A percentile compares a stretch with the other conserved stretches of the same genome.
Conservation (phyloP, 306 rosid species). For the Acmispon strigosus region DNA sequence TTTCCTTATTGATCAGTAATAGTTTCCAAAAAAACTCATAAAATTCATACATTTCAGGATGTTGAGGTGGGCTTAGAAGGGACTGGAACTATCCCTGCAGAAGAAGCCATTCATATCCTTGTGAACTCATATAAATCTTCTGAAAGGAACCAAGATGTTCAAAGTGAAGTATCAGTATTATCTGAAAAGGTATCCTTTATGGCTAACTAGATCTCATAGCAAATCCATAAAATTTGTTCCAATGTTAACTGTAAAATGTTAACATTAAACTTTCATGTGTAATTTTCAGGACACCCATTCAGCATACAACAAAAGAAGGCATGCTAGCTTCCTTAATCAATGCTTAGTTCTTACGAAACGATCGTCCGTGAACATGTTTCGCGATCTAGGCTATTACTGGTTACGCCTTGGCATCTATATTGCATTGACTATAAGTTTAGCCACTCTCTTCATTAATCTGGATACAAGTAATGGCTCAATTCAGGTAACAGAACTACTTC, state of each 20-base stretch:
- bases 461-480: conserved; percentile 32
- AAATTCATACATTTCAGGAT: conserved; percentile 22
- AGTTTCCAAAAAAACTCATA: not conserved
- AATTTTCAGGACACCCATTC: conserved; percentile 19
- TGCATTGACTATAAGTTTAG: conserved; percentile 29
- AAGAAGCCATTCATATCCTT: conserved; percentile 25
- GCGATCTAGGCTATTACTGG: conserved; percentile 77
- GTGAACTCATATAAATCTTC: conserved; percentile 23
- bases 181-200: conserved; percentile 16
- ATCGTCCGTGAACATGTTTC: conserved; percentile 52
- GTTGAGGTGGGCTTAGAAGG: conserved; percentile 23
- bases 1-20: not conserved
- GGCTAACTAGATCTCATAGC: not conserved
- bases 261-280: not conserved
- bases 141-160: conserved; percentile 22
- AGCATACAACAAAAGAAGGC: conserved; percentile 33
- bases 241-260: not conserved
- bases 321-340: conserved; percentile 48
- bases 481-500: conserved; percentile 32
- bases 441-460: conserved; percentile 33
- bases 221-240: not conserved
- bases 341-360: conserved; percentile 47
- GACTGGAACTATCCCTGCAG: conserved; percentile 11
- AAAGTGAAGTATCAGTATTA: conserved; percentile 11
- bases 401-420: conserved; percentile 50